Conservation (phyloP, 345 rosid genomes). For the Kandelia obovata region DNA sequence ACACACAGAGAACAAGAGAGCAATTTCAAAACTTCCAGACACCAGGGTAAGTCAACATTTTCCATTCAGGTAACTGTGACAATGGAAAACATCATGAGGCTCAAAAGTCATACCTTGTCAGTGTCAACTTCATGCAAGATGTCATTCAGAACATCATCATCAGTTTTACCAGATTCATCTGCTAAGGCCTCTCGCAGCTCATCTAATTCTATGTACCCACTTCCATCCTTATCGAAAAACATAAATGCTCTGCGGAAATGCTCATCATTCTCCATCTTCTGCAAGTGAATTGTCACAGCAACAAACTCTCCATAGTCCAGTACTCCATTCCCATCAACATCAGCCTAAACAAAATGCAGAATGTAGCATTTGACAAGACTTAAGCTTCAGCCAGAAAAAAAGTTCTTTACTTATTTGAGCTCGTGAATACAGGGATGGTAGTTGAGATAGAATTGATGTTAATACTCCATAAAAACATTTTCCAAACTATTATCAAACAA, state of each 20-base stretch:
- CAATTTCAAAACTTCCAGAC: neutral
- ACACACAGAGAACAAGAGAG: neutral
- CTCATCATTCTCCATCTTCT: slow-evolving; percentile 94
- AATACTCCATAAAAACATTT: too few species aligned
- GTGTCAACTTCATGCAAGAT: slow-evolving; percentile 94
- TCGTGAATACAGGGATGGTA: too few species aligned
- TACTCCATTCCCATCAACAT: slow-evolving; percentile 88
- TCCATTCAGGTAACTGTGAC: neutral
- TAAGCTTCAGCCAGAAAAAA: slow-evolving; percentile 6
- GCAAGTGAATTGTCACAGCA: slow-evolving; percentile 96
- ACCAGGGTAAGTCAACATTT: neutral
- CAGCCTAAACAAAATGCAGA: slow-evolving; percentile 56
- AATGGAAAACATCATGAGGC: neutral
- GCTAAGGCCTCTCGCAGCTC: slow-evolving; percentile 71
- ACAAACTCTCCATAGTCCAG: slow-evolving; percentile 94
- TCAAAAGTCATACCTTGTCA: slow-evolving; percentile 61
- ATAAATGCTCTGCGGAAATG: slow-evolving; percentile 87
- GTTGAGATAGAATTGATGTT: too few species aligned
- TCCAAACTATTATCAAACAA: too few species aligned
- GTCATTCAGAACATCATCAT: slow-evolving; percentile 59
- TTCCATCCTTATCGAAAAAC: slow-evolving; percentile 86
- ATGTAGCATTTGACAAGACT: slow-evolving; percentile 2
- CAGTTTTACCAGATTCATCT: slow-evolving; percentile 75
- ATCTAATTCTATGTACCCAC: slow-evolving; percentile 67
- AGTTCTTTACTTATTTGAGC: slow-evolving; percentile 3